These are phyloP conservation scores for Populus hybrid DNA, from an alignment of 441 rosid genomes.

Conservation along the genomic window DNA sequence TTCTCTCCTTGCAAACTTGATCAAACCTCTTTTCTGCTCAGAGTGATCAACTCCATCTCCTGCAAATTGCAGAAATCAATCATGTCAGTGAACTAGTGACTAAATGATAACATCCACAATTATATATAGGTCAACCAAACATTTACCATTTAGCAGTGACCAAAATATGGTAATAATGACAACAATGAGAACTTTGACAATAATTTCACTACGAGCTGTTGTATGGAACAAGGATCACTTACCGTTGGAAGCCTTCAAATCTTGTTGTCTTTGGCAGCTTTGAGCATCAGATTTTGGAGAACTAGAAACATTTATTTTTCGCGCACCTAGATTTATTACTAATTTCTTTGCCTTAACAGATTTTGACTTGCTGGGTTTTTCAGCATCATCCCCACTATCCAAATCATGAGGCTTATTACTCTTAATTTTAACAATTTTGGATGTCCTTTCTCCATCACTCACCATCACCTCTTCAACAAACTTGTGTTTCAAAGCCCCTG, in stretches of 20 bases:
- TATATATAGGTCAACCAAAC: not conserved
- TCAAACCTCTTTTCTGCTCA: slow-evolving; percentile 40
- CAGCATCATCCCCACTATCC: slow-evolving; percentile 62
- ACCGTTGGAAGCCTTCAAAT: slow-evolving; percentile 59
- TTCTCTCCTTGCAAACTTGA: slow-evolving; percentile 46
- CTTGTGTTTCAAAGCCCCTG: slow-evolving; percentile 74
- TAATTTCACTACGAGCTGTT: not conserved
- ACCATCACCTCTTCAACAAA: slow-evolving; percentile 90
- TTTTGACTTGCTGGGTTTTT: slow-evolving; percentile 56
- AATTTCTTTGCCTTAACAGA: slow-evolving; percentile 74
- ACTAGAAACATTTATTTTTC: slow-evolving; percentile 70
- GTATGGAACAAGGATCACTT: slow-evolving; percentile 10
- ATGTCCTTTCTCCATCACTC: slow-evolving; percentile 62
- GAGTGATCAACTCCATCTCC: slow-evolving; percentile 50
- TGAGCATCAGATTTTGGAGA: slow-evolving; percentile 60
- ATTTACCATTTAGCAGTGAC: too few relatives aligned
- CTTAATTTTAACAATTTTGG: slow-evolving; percentile 65
- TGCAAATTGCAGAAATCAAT: slow-evolving; percentile 35
- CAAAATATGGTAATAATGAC: too few relatives aligned
- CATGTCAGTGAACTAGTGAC: not conserved
- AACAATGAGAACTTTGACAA: not conserved
- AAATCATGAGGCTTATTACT: slow-evolving; percentile 57
- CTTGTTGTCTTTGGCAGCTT: slow-evolving; percentile 63
- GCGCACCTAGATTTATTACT: slow-evolving; percentile 85
- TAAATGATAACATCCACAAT: not conserved